Evolutionary conservation across 2,329 filamentous ascomycete genomes (phyloP).

Genomic region (Penicillium sp.): DNA sequence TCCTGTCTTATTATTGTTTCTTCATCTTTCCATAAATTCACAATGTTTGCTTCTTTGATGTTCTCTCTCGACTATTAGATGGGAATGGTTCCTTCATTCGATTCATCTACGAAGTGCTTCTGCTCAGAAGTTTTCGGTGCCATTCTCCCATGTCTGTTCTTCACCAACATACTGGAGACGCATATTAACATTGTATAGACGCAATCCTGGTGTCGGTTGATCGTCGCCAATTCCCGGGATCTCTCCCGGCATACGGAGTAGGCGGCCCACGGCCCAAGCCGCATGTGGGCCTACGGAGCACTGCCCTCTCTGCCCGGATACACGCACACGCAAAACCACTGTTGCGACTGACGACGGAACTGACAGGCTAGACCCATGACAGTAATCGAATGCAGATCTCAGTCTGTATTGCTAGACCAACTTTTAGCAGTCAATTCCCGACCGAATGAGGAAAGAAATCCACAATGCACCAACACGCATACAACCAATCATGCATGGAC

Average conservation of each 20-base stretch:
- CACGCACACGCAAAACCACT: not conserved
- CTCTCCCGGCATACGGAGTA: slow-evolving; percentile 10
- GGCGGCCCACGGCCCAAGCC: slow-evolving; percentile 14
- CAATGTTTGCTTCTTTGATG: not conserved
- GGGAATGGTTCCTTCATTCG: not conserved
- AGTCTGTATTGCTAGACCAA: slow-evolving; percentile 10
- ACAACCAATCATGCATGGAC: slow-evolving; percentile 1
- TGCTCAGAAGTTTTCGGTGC: not conserved
- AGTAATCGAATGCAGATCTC: not conserved
- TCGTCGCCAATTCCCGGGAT: slow-evolving; percentile 13
- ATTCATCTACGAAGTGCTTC: not conserved
- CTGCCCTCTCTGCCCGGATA: slow-evolving; percentile 7
- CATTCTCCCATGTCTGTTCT: not conserved
- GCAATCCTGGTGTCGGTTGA: slow-evolving; percentile 13
- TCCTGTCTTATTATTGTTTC: not conserved
- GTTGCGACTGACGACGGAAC: not conserved
- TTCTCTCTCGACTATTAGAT: not conserved
- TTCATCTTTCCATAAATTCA: not conserved
- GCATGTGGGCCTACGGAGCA: slow-evolving; percentile 16
- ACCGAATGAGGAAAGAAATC: slow-evolving; percentile 1
- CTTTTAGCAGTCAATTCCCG: not conserved
- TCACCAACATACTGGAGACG: not conserved
- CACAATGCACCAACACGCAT: slow-evolving; percentile 5
- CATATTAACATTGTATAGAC: not conserved
- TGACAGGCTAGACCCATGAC: slow-evolving; percentile 7